Conservation (phyloP, 768 basidiomycete species). For the Hypholoma sublateritium region DNA sequence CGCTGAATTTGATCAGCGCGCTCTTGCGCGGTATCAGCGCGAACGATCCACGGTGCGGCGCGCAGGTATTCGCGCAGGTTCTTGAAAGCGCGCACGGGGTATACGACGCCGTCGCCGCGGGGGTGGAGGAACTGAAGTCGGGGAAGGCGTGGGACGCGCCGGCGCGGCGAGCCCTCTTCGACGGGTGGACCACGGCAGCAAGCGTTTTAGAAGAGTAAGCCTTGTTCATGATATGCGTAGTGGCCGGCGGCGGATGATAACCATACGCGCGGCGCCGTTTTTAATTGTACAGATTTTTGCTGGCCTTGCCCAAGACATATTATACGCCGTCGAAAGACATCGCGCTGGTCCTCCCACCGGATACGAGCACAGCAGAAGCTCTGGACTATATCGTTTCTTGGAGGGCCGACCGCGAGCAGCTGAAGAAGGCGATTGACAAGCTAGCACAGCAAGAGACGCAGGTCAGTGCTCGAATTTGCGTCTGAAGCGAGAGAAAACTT, state of each 20-base stretch:
- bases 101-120: background rate
- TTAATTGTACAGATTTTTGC: background rate
- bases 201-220: background rate
- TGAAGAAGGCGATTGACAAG: background rate
- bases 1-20: background rate
- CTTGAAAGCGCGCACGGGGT: background rate
- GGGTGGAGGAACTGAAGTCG: background rate
- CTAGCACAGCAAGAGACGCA: background rate
- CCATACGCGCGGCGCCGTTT: too few relatives aligned
- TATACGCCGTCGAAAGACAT: background rate
- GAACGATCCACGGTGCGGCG: background rate
- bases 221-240: background rate
- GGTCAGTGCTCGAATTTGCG: background rate
- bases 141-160: background rate
- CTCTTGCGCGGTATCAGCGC: background rate
- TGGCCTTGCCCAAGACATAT: background rate
- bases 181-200: background rate
- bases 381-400: background rate
- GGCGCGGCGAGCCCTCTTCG: background rate
- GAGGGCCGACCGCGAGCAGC: background rate
- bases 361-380: background rate
- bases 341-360: background rate
- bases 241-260: too few relatives aligned
- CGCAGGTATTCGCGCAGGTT: background rate
- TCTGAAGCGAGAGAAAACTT: background rate